phyloP scores from a whole-genome alignment of 2,329 filamentous ascomycete species.

The Venturia oleaginea region DNA sequence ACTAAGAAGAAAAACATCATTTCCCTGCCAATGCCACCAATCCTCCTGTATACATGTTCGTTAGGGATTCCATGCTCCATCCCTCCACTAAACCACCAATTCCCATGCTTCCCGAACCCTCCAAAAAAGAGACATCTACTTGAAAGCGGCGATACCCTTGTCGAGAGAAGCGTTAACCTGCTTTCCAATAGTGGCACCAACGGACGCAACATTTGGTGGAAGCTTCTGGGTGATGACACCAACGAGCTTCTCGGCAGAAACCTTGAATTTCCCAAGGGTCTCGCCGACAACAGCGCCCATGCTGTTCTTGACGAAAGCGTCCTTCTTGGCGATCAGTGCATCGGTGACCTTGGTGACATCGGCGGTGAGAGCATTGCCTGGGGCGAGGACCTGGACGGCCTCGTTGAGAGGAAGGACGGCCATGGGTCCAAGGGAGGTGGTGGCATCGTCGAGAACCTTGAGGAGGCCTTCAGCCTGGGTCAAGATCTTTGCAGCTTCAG shows the following conservation, averaged over 20 bases:
- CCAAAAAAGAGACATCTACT: neutral
- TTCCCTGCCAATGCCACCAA: neutral
- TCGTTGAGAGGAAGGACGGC: slow-evolving; percentile 5
- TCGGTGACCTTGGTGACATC: slow-evolving; percentile 11
- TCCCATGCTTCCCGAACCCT: neutral
- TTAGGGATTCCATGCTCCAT: neutral
- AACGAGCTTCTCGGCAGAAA: slow-evolving; percentile 5
- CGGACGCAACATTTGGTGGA: slow-evolving; percentile 1
- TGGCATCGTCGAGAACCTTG: neutral
- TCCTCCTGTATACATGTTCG: neutral
- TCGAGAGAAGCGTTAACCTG: slow-evolving; percentile 10
- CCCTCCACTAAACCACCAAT: neutral
- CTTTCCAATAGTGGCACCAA: slow-evolving; percentile 5
- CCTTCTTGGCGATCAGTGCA: slow-evolving; percentile 3
- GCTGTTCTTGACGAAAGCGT: slow-evolving; percentile 7
- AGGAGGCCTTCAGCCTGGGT: slow-evolving; percentile 9
- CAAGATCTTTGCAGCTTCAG: slow-evolving; percentile 1
- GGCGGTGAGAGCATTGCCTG: slow-evolving; percentile 9
- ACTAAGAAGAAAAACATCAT: too few species aligned
- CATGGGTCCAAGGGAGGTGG: neutral
- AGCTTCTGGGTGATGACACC: slow-evolving; percentile 10
- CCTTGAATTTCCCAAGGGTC: slow-evolving; percentile 6
- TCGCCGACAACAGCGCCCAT: neutral
- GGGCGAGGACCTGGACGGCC: slow-evolving; percentile 4
- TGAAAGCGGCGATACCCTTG: slow-evolving; percentile 11